These are phyloP conservation scores for Fraxinus platypoda DNA, from an alignment of 305 asterid species.

Conservation along the genomic window DNA sequence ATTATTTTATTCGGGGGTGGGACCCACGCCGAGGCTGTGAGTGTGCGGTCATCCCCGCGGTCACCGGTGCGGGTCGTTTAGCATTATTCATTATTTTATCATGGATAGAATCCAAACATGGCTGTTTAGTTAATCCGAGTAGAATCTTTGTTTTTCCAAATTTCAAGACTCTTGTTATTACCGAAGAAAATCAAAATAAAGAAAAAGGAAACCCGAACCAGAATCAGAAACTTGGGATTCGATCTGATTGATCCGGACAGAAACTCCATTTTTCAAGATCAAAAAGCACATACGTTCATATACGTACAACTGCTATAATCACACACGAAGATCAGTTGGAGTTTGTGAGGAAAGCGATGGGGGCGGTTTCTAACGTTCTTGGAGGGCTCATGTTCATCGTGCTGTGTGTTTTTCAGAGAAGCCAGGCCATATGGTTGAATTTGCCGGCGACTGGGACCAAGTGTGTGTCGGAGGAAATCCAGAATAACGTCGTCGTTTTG, in stretches of 20 bases:
- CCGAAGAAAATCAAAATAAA: neutral
- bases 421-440: conserved; percentile 73
- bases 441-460: conserved; percentile 70
- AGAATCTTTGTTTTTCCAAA: neutral
- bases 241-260: neutral
- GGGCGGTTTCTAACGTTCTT: conserved; percentile 31
- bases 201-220: neutral
- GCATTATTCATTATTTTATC: no score
- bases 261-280: conserved; percentile 30
- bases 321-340: neutral
- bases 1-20: no score
- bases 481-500: conserved; percentile 80
- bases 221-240: neutral
- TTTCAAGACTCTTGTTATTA: neutral
- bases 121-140: no score
- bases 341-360: conserved; percentile 32
- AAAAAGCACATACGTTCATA: neutral
- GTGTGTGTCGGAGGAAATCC: conserved; percentile 87
- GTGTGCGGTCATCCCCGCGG: no score
- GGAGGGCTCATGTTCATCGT: conserved; percentile 33
- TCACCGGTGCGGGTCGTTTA: no score
- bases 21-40: no score
- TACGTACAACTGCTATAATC: neutral
- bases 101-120: no score
- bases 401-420: conserved; percentile 30